Base-by-base conservation (phyloP, 352 stramenopile genomes). In the Globisporangium viniferum region DNA sequence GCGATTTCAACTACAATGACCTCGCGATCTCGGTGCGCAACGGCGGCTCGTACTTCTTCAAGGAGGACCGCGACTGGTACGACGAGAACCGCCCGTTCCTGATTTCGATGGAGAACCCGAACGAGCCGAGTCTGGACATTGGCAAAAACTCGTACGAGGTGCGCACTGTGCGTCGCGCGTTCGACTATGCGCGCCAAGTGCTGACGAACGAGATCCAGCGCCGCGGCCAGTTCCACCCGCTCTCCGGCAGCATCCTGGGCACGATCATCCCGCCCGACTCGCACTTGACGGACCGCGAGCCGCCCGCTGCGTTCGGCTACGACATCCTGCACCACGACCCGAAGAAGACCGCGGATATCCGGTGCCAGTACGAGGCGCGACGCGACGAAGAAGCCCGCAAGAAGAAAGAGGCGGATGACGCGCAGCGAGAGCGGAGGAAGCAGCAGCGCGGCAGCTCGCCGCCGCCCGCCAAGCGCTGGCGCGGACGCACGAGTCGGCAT, bases 51-150 rank as follows among this genome's bases (percentile, higher is more conserved):
- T 98, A 97, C 69, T 98, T 98, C 76, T 84, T 79, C 55, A 98
- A 98, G 76, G 87, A 93, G 49, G 72, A 86, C n/a, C 80, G 80
- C 29, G 56, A 65, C 60, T 94, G 88, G 86, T 89, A 81, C 59
- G 82, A 93, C 51, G 72, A 70, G 22, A 78, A 89, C 15, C 81
- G 92, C 24, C 88, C 90, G 31, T 97, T 96, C 69, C 79, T 93
- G 6, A 82, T 98, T 33, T 90, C 90, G 4, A 84, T 99, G 72
- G 96, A 99, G 73, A 98, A 99, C 77, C 96, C 96, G 41, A 91
- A 98, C 61, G 96, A 99, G 66, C 75, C 84, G 5, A 93, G 72
- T 3, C 79, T 94, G 14, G 94, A 99, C 75, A 95, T 99, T 12
- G 94, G 91, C 7, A 93, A 90, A 48, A 92, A 97, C 74, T 97